phyloP scores from a whole-genome alignment of 2,329 filamentous ascomycete species.

The Talaromyces sp. region DNA sequence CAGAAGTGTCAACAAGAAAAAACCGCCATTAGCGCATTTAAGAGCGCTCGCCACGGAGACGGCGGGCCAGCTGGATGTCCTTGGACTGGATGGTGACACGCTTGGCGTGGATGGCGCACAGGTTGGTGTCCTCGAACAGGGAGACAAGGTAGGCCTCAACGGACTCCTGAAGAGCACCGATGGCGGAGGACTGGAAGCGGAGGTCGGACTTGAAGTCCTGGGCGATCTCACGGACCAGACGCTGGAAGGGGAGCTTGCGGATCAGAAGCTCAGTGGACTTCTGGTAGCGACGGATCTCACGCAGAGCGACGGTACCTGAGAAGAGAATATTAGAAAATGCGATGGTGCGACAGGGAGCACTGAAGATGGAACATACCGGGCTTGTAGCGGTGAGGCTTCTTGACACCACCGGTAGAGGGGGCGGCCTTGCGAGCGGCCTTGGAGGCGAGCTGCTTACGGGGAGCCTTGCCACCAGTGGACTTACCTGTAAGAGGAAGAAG shows the following conservation, averaged over 20 bases:
- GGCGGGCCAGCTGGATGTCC: constrained; percentile 94
- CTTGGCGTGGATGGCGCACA: constrained; percentile 98
- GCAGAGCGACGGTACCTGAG: constrained; percentile 84
- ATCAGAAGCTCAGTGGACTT: constrained; percentile 95
- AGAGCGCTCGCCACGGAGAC: constrained; percentile 92
- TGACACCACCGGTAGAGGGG: constrained; percentile 94
- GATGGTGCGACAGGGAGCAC: not conserved
- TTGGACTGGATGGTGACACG: constrained; percentile 94
- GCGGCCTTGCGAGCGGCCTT: constrained; percentile 99
- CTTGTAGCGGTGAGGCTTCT: constrained; percentile 92
- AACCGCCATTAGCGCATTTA: constrained; percentile 50
- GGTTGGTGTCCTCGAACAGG: constrained; percentile 97
- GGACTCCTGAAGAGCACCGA: constrained; percentile 96
- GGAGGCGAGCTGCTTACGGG: constrained; percentile 95
- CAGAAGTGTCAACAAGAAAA: constrained; percentile 39
- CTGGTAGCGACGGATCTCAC: constrained; percentile 98
- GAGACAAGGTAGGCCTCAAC: constrained; percentile 98
- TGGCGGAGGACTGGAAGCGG: constrained; percentile 97
- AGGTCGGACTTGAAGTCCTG: constrained; percentile 95
- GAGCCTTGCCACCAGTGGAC: constrained; percentile 72
- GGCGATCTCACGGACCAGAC: constrained; percentile 94
- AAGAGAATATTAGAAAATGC: constrained; percentile 27
- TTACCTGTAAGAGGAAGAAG: constrained; percentile 58
- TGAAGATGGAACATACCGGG: constrained; percentile 59
- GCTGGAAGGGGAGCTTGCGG: constrained; percentile 96